Evolutionary conservation across 352 stramenopile species (phyloP).

Genomic region (Pythium angustatum): DNA sequence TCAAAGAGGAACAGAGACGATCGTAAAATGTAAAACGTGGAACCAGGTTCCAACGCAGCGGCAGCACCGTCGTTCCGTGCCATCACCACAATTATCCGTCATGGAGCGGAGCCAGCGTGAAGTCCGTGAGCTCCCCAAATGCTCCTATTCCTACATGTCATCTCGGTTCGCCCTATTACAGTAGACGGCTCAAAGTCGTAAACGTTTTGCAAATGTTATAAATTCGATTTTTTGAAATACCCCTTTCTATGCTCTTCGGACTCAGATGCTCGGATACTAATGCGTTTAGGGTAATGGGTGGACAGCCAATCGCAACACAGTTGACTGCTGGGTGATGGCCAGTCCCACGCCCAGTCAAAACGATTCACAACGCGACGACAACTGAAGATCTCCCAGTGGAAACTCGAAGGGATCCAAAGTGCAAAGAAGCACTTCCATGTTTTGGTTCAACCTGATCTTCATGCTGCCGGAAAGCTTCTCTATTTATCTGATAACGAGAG

Average conservation of each 20-base stretch:
- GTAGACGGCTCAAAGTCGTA: background rate
- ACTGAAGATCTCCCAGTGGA: background rate
- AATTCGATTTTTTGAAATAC: background rate
- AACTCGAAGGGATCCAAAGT: no score
- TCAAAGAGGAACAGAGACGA: no score
- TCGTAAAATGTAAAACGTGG: no score
- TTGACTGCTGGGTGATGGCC: background rate
- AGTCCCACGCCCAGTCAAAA: conserved; percentile 26
- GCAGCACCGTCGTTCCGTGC: no score
- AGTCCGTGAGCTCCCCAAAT: no score
- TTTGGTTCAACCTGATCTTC: no score
- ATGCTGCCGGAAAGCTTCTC: conserved; percentile 1
- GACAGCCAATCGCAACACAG: conserved; percentile 21
- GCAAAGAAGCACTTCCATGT: no score
- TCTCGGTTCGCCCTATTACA: no score
- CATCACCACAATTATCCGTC: no score
- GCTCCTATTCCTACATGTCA: no score
- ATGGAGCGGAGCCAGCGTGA: no score
- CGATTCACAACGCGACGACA: conserved; percentile 1
- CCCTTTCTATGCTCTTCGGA: conserved; percentile 5
- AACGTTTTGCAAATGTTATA: background rate
- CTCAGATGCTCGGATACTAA: conserved; percentile 26
- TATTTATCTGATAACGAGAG: conserved; percentile 12
- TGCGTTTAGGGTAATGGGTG: conserved; percentile 13
- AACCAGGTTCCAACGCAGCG: no score